A percentile compares a stretch with the other conserved stretches of the same genome.
Conservation (phyloP, 352 stramenopile species). For the Plasmopara viticola region DNA sequence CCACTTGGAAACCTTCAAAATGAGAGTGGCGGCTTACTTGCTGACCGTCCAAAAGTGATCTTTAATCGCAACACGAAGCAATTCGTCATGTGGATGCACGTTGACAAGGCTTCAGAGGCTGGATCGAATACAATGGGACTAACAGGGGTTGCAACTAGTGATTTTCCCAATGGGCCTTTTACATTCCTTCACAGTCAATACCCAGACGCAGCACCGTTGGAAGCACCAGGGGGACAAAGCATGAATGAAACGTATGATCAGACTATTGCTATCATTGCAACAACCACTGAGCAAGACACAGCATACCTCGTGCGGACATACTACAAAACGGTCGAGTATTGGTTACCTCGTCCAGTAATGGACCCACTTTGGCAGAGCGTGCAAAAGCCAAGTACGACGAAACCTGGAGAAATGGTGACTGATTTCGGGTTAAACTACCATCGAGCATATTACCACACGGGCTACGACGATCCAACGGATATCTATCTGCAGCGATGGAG, state of each 20-base stretch:
- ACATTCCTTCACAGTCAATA: conserved; percentile 88
- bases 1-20: conserved; percentile 45
- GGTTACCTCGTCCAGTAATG: conserved; percentile 93
- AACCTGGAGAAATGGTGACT: conserved; percentile 31
- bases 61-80: conserved; percentile 80
- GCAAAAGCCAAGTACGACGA: conserved; percentile 41
- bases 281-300: conserved; percentile 7
- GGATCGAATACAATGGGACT: conserved; percentile 76
- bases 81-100: conserved; percentile 97
- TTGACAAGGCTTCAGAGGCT: conserved; percentile 73
- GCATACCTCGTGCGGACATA: conserved; percentile 93
- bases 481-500: conserved; percentile 95
- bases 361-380: conserved; percentile 96
- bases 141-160: conserved; percentile 82
- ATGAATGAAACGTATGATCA: conserved; percentile 95
- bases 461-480: conserved; percentile 96
- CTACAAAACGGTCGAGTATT: conserved; percentile 93
- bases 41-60: conserved; percentile 88
- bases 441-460: conserved; percentile 88
- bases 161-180: conserved; percentile 91
- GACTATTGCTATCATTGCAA: conserved; percentile 59
- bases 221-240: conserved; percentile 60
- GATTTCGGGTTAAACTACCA: conserved; percentile 96
- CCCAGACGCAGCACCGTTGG: conserved; percentile 77
- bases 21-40: conserved; percentile 32